These are phyloP conservation scores for Trichophyton simii DNA, from an alignment of 2,329 filamentous ascomycete genomes.

Conservation along the genomic window DNA sequence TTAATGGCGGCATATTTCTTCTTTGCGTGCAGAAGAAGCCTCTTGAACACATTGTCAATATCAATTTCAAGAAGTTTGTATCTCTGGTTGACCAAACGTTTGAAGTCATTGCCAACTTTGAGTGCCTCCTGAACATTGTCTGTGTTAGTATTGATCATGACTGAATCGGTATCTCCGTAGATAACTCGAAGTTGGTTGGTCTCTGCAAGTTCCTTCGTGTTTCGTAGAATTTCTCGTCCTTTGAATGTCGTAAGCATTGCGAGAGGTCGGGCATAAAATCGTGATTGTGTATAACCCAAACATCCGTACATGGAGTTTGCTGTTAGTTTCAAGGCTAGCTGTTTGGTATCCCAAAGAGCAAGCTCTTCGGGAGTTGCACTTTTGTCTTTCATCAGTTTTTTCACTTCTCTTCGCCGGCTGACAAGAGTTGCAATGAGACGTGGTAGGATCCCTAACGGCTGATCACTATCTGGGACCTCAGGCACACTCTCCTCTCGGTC, in stretches of 20 bases:
- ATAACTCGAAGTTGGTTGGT: conserved; percentile 86
- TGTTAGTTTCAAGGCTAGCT: conserved; percentile 89
- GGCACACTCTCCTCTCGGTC: conserved; percentile 82
- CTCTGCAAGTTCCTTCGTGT: conserved; percentile 91
- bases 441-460: conserved; percentile 75
- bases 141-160: conserved; percentile 99
- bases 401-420: conserved; percentile 77
- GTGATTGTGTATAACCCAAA: conserved; percentile 89
- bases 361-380: conserved; percentile 73
- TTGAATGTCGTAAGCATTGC: conserved; percentile 95
- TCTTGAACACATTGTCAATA: conserved; percentile 92
- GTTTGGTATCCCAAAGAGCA: conserved; percentile 95
- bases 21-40: conserved; percentile 88
- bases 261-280: conserved; percentile 89
- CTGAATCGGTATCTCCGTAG: conserved; percentile 96
- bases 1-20: conserved; percentile 99
- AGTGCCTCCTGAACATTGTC: conserved; percentile 84
- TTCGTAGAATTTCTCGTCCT: conserved; percentile 89
- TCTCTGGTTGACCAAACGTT: conserved; percentile 82
- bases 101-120: conserved; percentile 88
- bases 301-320: conserved; percentile 99
- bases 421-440: conserved; percentile 87
- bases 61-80: conserved; percentile 93
- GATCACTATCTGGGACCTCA: conserved; percentile 58
- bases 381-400: conserved; percentile 93